Evolutionary conservation across 179 eudicot species (phyloP), one percentile per base, ranked within the genome.

Genomic region (Beta corolliflora): DNA sequence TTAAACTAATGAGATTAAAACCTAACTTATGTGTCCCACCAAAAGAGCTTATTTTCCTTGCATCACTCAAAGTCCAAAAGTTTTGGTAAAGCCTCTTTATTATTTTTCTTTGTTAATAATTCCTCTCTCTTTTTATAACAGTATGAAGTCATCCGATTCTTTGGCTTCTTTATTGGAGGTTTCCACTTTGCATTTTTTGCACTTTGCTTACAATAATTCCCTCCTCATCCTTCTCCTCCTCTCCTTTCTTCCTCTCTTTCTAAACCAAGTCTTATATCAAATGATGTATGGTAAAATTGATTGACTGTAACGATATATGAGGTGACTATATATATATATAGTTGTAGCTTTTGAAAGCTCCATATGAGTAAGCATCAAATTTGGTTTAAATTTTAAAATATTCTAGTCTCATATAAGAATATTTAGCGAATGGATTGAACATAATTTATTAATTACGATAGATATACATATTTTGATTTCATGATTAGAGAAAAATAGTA

Each of bases 81-180:
- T 69, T 21, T 71, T 60, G 21, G 67, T 59, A 82, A 82, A 53
- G 45, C 65, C 56, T 73, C 63, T 73, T 73, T 53, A 48, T 48
- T 13, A 3, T 45, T 63, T 53, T 70, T 15, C 65, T 79, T 70
- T 55, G n/a, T 16, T 66, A 75, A 75, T 55, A 29, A 56, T 75
- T 75, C 50, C 7, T 56, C 56, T 56, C 19, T 56, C 19, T 23
- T 25, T 41, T 81, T 83, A 56, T 41, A 21, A 78, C 61, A 66
- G n/a, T 75, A 60, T 83, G 79, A 84, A 36, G 81, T 80, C 81
- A 83, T 81, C 72, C 53, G 18, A 61, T 83, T 67, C 77, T 81
- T 71, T 79, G 77, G 79, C 74, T 85, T 78, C 76, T 63, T 83
- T 25, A 46, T 64, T 73, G 63, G 45, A 13, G 70, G 65, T 60